Base-by-base conservation (phyloP, 371 early-diverging fungal species). In the Mortierella sp. region DNA sequence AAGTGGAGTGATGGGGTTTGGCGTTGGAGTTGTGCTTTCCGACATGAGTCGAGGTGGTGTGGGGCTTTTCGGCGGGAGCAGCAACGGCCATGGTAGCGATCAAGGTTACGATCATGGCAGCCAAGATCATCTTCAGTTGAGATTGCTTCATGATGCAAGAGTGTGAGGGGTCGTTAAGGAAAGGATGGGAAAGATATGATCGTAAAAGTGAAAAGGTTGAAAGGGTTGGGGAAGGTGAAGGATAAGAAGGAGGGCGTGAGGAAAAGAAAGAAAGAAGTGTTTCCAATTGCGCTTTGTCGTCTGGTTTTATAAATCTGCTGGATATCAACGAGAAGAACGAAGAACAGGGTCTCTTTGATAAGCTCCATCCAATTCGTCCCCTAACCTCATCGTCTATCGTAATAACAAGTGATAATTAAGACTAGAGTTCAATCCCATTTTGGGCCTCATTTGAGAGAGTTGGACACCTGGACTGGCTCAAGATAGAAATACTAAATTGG, bases 31-130 rank as follows among this genome's bases (percentile, higher is more conserved):
- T 26, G 14, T 55, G 55, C 55, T 50, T 71, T 71, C 29, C 26
- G 61, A 52, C 22, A 19, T 37, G 64, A 63, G 34, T n/a, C 50
- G 50, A 50, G 24, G 52, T 39, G 50, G 47, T 31, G 10, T 48
- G 55, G 34, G 43, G 22, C 5, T 37, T 48, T 31, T 47, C 40
- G 43, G 64, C 52, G 22, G 70, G 65, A 43, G 70, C 76, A 39
- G 70, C 70, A 39, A 66, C 47, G 55, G 65, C 70, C 66, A 70
- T 65, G 24, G 70, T 66, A 39, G 76, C 76, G 50, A 70, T 65
- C 58, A 76, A 58, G 39, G 70, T 66, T 48, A 76, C 55, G 37
- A 76, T 31, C 66, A 70, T 66, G 31, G 76, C 76, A 44, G 52
- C 66, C 13, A 76, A 44, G 47, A 76, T 41, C 43, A 70, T 40